Base-by-base conservation (phyloP, 2,329 filamentous ascomycete species). In the Fusarium aywerte region DNA sequence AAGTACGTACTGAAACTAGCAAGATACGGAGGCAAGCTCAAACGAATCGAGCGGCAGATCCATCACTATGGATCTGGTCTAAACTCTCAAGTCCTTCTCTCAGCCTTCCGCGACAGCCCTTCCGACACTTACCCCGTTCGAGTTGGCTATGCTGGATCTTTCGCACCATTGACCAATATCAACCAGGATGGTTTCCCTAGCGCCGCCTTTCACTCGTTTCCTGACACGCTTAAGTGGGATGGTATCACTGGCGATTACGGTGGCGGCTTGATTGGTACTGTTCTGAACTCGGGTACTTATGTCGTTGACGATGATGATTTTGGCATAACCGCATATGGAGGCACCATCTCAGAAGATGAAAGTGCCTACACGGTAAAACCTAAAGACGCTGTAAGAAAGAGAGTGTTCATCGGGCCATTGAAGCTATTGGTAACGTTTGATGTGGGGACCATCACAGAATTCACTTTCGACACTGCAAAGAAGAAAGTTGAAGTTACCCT, bases 41-140 rank as follows among this genome's bases (percentile, higher is more conserved):
- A 70, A 6, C 74, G 78, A 12, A 81, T 81, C 27, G 81, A 83
- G 69, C 79, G 81, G 7, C 72, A 74, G 11, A 72, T 88, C 58
- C 86, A 89, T 68, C 87, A 89, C 74, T 89, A 89, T 66, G 86
- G 86, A 18, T 87, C 85, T 0, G 83, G 80, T 0, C 82, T 89
- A 7, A 89, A 88, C 71, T 80, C 85, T 0, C 79, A 87, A 0
- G 84, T 85, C 2, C 76, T 87, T 3, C 81, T 89, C 4, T 79
- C 80, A 3, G 78, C 82, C 5, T 89, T 84, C 74, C 82, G 84
- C 33, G 71, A 78, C 45, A 71, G 82, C 32, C 77, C 84, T 0
- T 71, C 76, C 0, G 81, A 85, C 65, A 74, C 81, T 8, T 84
- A 88, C 57, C 77, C 84, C 3, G 76, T 89, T 4, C 81, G 84